Percentiles rank a stretch among this genome's conserved stretches.
Conservation (phyloP, 148 eudicot genomes). For the Gaultheria prostrata region DNA sequence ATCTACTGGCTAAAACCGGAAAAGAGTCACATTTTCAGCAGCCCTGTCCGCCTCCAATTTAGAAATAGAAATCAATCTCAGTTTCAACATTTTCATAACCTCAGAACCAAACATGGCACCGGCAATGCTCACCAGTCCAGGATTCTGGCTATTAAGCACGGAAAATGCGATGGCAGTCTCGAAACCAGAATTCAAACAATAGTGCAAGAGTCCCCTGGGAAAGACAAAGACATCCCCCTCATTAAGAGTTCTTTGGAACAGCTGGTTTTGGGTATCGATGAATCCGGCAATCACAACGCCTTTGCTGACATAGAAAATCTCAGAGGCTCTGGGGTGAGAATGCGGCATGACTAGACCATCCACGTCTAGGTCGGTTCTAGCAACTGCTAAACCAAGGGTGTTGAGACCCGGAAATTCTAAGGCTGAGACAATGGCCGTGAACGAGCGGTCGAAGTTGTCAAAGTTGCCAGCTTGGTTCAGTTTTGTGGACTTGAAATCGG, state of each 20-base stretch:
- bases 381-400: slow-evolving; percentile 72
- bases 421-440: slow-evolving; percentile 51
- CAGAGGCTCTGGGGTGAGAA: slow-evolving; percentile 84
- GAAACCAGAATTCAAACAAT: slow-evolving; percentile 56
- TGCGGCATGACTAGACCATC: slow-evolving; percentile 76
- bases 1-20: not conserved
- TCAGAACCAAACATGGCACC: slow-evolving; percentile 45
- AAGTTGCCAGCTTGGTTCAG: slow-evolving; percentile 52
- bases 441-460: slow-evolving; percentile 44
- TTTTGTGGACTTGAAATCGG: slow-evolving; percentile 62
- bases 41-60: slow-evolving; percentile 17
- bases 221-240: slow-evolving; percentile 82
- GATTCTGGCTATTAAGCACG: slow-evolving; percentile 80
- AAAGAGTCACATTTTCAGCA: slow-evolving; percentile 20
- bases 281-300: slow-evolving; percentile 70
- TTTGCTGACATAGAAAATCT: slow-evolving; percentile 59
- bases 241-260: slow-evolving; percentile 55
- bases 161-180: slow-evolving; percentile 58
- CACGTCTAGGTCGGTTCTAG: slow-evolving; percentile 65
- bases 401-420: slow-evolving; percentile 70
- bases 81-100: slow-evolving; percentile 32
- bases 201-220: slow-evolving; percentile 81
- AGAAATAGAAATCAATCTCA: slow-evolving; percentile 21
- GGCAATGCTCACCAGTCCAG: slow-evolving; percentile 58
- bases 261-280: slow-evolving; percentile 46